Conservation (phyloP, 2,329 filamentous ascomycete species). For the Sporothrix mexicana region DNA sequence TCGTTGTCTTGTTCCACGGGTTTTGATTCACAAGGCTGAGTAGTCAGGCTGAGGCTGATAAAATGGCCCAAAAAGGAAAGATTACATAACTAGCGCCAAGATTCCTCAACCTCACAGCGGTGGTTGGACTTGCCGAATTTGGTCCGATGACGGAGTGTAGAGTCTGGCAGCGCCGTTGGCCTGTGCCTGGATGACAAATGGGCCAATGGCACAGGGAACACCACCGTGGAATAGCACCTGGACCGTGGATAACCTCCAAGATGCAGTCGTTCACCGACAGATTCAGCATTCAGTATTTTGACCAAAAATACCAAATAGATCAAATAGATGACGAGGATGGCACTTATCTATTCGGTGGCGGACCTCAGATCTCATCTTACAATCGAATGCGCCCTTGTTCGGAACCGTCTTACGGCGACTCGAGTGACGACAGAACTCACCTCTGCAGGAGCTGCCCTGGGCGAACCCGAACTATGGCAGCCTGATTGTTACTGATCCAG, state of each 20-base stretch:
- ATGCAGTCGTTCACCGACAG: not conserved
- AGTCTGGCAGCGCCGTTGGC: not conserved
- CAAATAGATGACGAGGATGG: conserved; percentile 3
- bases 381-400: not conserved
- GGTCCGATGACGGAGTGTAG: conserved; percentile 18
- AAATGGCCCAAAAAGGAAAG: too few species aligned
- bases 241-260: not conserved
- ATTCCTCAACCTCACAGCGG: too few species aligned
- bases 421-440: too few species aligned
- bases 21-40: not conserved
- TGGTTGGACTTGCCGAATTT: not conserved
- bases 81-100: not conserved
- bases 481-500: not conserved
- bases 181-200: not conserved
- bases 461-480: not conserved
- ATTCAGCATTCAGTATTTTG: too few species aligned
- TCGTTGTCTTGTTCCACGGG: not conserved
- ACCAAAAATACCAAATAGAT: not conserved
- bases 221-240: not conserved
- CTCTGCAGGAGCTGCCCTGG: not conserved
- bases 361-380: not conserved
- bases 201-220: not conserved
- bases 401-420: not conserved
- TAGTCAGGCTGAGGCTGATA: too few species aligned
- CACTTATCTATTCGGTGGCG: not conserved